phyloP scores from a whole-genome alignment of 345 rosid species.

The Reutealis trisperma region DNA sequence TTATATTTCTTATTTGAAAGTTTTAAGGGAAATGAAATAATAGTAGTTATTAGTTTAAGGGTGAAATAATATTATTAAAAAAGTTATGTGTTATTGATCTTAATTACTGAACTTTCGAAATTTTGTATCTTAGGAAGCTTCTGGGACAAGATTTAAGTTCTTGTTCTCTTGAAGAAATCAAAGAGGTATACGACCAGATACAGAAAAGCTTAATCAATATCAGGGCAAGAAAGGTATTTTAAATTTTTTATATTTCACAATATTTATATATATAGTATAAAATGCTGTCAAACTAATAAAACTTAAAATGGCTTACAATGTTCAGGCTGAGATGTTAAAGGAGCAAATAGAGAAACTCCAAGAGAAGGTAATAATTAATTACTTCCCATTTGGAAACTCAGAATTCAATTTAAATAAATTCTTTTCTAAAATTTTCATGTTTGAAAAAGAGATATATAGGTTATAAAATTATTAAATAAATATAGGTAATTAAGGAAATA shows the following conservation, averaged over 20 bases:
- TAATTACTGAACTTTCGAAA: neutral
- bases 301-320: neutral
- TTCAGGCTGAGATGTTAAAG: constrained; percentile 45
- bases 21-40: too few species aligned
- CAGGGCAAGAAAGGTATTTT: constrained; percentile 62
- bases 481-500: too few species aligned
- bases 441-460: too few species aligned
- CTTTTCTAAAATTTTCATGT: too few species aligned
- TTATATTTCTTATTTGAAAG: too few species aligned
- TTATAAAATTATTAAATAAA: too few species aligned
- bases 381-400: neutral
- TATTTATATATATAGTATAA: neutral
- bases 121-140: constrained; percentile 45
- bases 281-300: neutral
- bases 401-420: too few species aligned
- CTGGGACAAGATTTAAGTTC: constrained; percentile 49
- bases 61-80: too few species aligned
- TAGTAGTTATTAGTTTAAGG: too few species aligned
- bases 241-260: neutral
- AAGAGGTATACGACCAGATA: constrained; percentile 41
- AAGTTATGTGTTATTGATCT: neutral
- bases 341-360: constrained; percentile 48
- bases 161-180: constrained; percentile 49
- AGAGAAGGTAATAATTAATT: constrained; percentile 37
- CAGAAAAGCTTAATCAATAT: constrained; percentile 49